Evolutionary conservation across 2,329 filamentous ascomycete genomes (phyloP), one percentile per base, ranked within the genome.

Genomic region (Sphaerulina musiva): DNA sequence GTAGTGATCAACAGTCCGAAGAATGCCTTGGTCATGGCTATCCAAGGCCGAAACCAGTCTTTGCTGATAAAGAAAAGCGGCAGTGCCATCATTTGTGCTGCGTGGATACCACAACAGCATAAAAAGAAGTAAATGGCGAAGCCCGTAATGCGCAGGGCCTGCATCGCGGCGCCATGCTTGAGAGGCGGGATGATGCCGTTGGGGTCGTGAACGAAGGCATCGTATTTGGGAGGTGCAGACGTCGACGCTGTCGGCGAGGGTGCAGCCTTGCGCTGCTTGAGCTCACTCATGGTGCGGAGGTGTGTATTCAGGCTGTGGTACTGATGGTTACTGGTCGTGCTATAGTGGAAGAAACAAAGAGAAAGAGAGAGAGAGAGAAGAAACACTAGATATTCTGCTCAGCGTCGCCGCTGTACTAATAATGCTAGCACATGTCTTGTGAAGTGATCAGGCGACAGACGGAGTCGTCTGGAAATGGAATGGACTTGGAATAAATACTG

Each of bases 1-100:
- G 84, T 85, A 17, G 85, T 89, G 58, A 83, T 81, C 54, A 89
- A 74, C 29, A 95, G 75, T 57, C 85, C 87, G 69, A 95, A 95
- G 26, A 82, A 85, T 66, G 87, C 82, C 72, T 95, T 95, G n/a
- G 87, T 90, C 67, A 90, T 75, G 49, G 88, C 83, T 81, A 93
- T 91, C 75, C 86, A 93, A 58, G 86, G 81, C 71, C 95, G 88
- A 75, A 86, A 95, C 63, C 84, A 78, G 54, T 89, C 83, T 61
- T 80, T 82, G 71, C 85, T 85, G 68, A 87, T 73, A 59, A 82
- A 81, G 68, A 93, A 93, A 7, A 95, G 73, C 11, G 87, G 87
- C 0, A 79, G 67, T 47, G 87, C 88, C 58, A 93, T 71, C 48
- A 88, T 73, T 68, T 95, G 89, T 6, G 87, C 86, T 6, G 80